A percentile compares a stretch with the other conserved stretches of the same genome.
Evolutionary conservation across 352 stramenopile species (phyloP).

Genomic region (Pythium brassicae): DNA sequence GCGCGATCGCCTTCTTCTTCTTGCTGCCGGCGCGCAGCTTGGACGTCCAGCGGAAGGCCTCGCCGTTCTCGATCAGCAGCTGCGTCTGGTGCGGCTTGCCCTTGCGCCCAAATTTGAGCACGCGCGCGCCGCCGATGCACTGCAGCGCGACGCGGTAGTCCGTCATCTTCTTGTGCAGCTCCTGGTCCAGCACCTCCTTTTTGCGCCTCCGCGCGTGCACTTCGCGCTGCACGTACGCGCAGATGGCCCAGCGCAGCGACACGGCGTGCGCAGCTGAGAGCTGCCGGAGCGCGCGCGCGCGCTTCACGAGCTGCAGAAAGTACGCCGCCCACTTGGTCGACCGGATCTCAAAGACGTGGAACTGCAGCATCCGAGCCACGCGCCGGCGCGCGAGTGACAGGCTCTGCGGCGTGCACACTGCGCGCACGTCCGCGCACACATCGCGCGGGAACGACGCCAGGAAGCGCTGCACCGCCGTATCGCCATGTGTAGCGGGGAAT

Average conservation of each 20-base stretch:
- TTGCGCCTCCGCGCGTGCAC: constrained; percentile 31
- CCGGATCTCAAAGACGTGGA: constrained; percentile 70
- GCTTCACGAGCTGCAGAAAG: constrained; percentile 56
- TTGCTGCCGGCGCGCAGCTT: constrained; percentile 51
- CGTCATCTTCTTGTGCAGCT: constrained; percentile 75
- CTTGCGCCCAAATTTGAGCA: constrained; percentile 82
- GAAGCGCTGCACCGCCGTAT: constrained; percentile 36
- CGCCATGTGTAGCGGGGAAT: constrained; percentile 12
- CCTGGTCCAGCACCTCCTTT: constrained; percentile 42
- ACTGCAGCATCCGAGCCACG: constrained; percentile 33
- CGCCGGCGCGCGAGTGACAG: constrained; percentile 22
- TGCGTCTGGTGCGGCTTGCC: constrained; percentile 70
- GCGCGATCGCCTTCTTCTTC: constrained; percentile 63
- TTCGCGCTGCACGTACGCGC: constrained; percentile 47
- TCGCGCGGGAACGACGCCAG: constrained; percentile 30
- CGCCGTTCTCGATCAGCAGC: constrained; percentile 73
- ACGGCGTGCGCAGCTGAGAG: constrained; percentile 32
- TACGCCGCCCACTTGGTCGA: constrained; percentile 79
- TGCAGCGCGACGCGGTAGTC: constrained; percentile 81
- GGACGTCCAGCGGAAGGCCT: constrained; percentile 77
- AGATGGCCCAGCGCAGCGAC: constrained; percentile 63
- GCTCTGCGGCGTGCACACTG: constrained; percentile 32
- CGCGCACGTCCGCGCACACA: constrained; percentile 37
- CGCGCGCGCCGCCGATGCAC: constrained; percentile 61
- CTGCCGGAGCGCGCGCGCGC: constrained; percentile 20